Base-by-base conservation (phyloP, 169 alveolate genomes). In the Miamiensis avidus region DNA sequence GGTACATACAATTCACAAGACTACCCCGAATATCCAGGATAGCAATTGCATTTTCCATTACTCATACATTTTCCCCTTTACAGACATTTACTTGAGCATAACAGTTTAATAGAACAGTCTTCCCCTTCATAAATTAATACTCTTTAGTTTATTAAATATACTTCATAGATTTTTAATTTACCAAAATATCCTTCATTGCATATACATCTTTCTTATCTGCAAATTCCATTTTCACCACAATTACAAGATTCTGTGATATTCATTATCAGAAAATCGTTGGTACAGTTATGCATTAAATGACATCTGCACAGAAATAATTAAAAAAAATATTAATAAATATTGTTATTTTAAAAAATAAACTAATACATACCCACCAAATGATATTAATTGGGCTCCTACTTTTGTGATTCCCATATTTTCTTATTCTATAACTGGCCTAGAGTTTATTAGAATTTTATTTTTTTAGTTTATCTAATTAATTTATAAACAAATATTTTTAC, bases 31-130 rank as follows among this genome's bases (percentile, higher is more conserved):
- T 82, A 90, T 30, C 91, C 91, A 26, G 87, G 82, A 78, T 81
- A 82, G 76, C 94, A 90, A 6, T 84, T 74, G 69, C 94, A 90
- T 27, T 87, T 65, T 4, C 88, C 94, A 84, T 89, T 83, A 34
- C 88, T 84, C n/a, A 83, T 49, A 74, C 94, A 90, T 6, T 75
- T 73, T 32, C 94, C 94, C 65, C 91, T 64, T 16, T 77, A 33
- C 1, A 81, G 73, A 78, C 94, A 90, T 76, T 90, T 78, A 27
- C 69, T 72, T 32, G 65, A 64, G 65, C 94, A 90, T 1, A 82
- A 30, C 20, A 88, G 78, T 65, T 85, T 82, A 1, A 77, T 74
- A 32, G 82, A 74, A 74, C 94, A 90, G 49, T 87, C 85, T 15
- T 74, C 78, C 20, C 90, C 89, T 79, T n/a, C n/a, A 15, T n/a